Evolutionary conservation across 2,329 filamentous ascomycete genomes (phyloP), one percentile per base, ranked within the genome.

Genomic region (Nemania sp.): DNA sequence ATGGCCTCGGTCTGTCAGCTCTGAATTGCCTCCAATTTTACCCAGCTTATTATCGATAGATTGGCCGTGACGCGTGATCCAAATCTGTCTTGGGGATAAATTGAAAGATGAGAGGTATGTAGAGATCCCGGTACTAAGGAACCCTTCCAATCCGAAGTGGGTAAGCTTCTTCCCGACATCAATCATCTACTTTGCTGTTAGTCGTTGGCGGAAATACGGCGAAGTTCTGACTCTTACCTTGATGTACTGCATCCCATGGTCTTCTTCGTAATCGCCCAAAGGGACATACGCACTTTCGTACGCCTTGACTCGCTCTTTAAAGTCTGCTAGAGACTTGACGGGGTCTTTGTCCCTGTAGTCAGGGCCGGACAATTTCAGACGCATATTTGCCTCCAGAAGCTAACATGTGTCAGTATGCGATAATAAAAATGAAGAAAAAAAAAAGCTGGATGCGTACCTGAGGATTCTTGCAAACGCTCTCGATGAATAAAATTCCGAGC

Each of bases 81-180:
- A 99, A 62, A 99, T 98, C 75, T 97, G 94, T 56, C 95, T 85
- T 0, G 95, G 93, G 0, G 94, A 91, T 15, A 99, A 84, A 70
- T 99, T 98, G 82, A 99, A 99, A 69, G 96, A 98, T 47, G 95
- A 90, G 10, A 99, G 83, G 71, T 98, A 99, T 66, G 93, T 96
- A 58, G 95, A 92, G 57, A 96, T 95, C 64, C 95, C 91, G 40
- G 90, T 91, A 59, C 92, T 92, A 50, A 99, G 82, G 75, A 99
- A 99, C 5, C 95, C 95, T 67, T 90, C 90, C 62, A 97, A 87
- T 64, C 95, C 90, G 74, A 96, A 90, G 48, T 94, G 90, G 45
- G 98, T 87, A 62, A 98, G 85, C 76, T 99, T 99, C 63, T 94
- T 87, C 43, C 95, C 95, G 2, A 99, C 95, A 74, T 99, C 95